phyloP scores from a whole-genome alignment of 2,329 filamentous ascomycete species.

The Phaeoacremonium minimum region DNA sequence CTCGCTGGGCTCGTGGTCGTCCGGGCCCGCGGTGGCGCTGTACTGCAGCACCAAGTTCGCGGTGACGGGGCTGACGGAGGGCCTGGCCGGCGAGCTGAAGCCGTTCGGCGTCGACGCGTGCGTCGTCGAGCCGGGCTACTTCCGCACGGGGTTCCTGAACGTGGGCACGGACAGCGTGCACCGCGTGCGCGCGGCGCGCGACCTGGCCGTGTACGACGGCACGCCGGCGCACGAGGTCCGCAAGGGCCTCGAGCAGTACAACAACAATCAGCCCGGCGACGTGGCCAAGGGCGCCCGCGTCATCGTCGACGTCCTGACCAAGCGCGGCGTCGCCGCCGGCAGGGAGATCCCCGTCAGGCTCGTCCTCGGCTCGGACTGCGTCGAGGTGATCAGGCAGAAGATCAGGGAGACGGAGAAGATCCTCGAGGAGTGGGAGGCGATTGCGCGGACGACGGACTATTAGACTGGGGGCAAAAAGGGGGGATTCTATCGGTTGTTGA shows the following conservation, averaged over 20 bases:
- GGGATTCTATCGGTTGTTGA: too few species aligned
- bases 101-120: conserved; percentile 38
- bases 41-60: conserved; percentile 42
- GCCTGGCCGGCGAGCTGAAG: conserved; percentile 34
- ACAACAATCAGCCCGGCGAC: conserved; percentile 41
- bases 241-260: conserved; percentile 17
- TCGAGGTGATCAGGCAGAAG: conserved; percentile 36
- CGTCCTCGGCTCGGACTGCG: conserved; percentile 47
- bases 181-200: conserved; percentile 12
- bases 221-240: conserved; percentile 10
- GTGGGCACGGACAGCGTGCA: conserved; percentile 2
- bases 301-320: conserved; percentile 42
- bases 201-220: conserved; percentile 10
- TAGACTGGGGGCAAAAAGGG: too few species aligned
- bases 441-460: neutral
- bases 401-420: conserved; percentile 34
- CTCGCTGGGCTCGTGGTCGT: neutral
- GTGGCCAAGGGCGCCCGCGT: conserved; percentile 35
- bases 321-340: conserved; percentile 39
- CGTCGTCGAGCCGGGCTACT: conserved; percentile 31
- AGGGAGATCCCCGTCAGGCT: conserved; percentile 48
- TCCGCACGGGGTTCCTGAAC: conserved; percentile 28
- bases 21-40: conserved; percentile 22
- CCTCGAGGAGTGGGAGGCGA: conserved; percentile 36
- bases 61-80: conserved; percentile 37